Conservation (phyloP, 2,329 filamentous ascomycete species). For the Aureobasidium namibiae region DNA sequence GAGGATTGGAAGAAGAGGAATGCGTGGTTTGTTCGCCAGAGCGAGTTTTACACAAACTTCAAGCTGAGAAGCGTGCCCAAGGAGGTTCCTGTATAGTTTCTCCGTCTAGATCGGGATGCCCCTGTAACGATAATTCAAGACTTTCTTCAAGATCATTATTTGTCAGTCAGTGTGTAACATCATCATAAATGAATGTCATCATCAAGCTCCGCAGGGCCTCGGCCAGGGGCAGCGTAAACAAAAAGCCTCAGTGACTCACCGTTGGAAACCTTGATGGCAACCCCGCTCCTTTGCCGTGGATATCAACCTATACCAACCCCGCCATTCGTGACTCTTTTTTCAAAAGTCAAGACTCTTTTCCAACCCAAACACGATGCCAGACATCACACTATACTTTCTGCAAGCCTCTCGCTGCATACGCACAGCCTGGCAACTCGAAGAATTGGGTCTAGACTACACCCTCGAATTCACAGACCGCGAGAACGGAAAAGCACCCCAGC, state of each 20-base stretch:
- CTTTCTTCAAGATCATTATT: neutral
- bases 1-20: slow-evolving; percentile 41
- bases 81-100: slow-evolving; percentile 5
- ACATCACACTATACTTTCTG: slow-evolving; percentile 40
- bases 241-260: neutral
- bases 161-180: neutral
- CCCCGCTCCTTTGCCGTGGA: neutral
- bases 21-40: slow-evolving; percentile 46
- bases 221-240: neutral
- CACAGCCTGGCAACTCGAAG: slow-evolving; percentile 40
- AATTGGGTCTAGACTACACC: slow-evolving; percentile 35
- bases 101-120: too few relatives aligned
- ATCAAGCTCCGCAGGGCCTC: neutral
- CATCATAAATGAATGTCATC: neutral
- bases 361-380: neutral
- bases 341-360: neutral
- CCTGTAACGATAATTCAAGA: neutral
- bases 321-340: neutral
- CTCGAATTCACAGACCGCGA: slow-evolving; percentile 33
- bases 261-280: slow-evolving; percentile 10
- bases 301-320: neutral
- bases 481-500: slow-evolving; percentile 32
- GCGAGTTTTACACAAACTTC: slow-evolving; percentile 38
- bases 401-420: slow-evolving; percentile 39
- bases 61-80: slow-evolving; percentile 23